Conservation (phyloP, 108 stramenopile genomes). For the Cyclotella cryptica region DNA sequence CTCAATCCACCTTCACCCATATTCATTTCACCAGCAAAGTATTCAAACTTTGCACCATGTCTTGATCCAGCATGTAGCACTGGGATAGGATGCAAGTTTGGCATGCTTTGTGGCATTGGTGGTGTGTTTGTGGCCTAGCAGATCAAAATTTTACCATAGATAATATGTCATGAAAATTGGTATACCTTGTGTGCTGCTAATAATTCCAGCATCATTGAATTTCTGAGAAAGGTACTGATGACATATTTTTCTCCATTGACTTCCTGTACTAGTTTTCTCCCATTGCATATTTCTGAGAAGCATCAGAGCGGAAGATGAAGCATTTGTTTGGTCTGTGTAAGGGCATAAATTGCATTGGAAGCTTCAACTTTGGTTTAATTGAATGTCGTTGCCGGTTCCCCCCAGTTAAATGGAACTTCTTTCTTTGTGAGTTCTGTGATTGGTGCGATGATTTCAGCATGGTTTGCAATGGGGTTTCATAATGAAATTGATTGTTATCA, state of each 20-base stretch:
- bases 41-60: slow-evolving; percentile 4
- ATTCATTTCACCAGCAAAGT: slow-evolving; percentile 17
- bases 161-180: slow-evolving; percentile 15
- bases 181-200: slow-evolving; percentile 39
- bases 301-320: slow-evolving; percentile 54
- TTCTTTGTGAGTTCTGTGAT: slow-evolving; percentile 34
- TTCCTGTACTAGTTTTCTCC: slow-evolving; percentile 51
- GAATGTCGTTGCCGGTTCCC: neutral
- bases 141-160: slow-evolving; percentile 10
- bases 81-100: neutral
- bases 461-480: slow-evolving; percentile 28
- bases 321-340: slow-evolving; percentile 48
- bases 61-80: slow-evolving; percentile 3
- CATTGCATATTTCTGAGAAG: slow-evolving; percentile 39
- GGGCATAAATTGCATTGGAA: slow-evolving; percentile 3
- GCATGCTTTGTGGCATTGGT: neutral
- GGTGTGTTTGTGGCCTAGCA: slow-evolving; percentile 16
- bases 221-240: slow-evolving; percentile 27
- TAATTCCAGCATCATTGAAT: slow-evolving; percentile 52
- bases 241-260: slow-evolving; percentile 4
- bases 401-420: slow-evolving; percentile 9
- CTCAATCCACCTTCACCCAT: slow-evolving; percentile 16
- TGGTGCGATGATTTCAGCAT: slow-evolving; percentile 34
- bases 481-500: slow-evolving; percentile 41
- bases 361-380: slow-evolving; percentile 4